Evolutionary conservation across 2,329 filamentous ascomycete genomes (phyloP), one percentile per base, ranked within the genome.

Genomic region (Xylariaceae sp.): DNA sequence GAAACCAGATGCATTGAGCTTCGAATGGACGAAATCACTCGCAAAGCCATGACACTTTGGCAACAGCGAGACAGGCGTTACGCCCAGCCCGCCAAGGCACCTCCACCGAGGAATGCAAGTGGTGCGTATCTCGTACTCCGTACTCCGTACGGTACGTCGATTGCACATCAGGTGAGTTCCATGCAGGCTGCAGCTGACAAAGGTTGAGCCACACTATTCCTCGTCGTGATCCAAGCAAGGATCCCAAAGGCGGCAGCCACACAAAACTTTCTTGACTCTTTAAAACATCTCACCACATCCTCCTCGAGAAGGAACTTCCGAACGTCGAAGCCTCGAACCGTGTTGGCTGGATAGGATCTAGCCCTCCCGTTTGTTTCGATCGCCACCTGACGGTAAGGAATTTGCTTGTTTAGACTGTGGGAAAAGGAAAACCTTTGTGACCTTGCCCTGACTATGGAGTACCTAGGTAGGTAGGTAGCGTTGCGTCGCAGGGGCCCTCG

Each of bases 401-500:
- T 30, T 29, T 35, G 35, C 34, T 23, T 37, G 29, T 40, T 29
- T 29, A 29, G 28, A 34, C 31, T 39, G 24, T 15, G 26, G 32
- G 16, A 13, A 8, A 6, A 6, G n/a, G n/a, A n/a, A n/a, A 27
- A 40, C 19, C 28, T 40, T 39, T 30, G 36, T 29, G 33, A 38
- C 34, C 30, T 35, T 43, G 36, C 35, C 36, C 30, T n/a, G n/a
- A n/a, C n/a, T n/a, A n/a, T n/a, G n/a, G n/a, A n/a, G n/a, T n/a
- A n/a, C n/a, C n/a, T n/a, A n/a, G n/a, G n/a, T n/a, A n/a, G n/a
- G n/a, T n/a, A 32, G 15, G n/a, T 33, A 17, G 19, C 21, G 42
- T 44, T 45, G 39, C 38, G 38, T 44, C 47, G 47, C 32, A 39
- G 37, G 32, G 32, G 13, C 12, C 29, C 23, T 37, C 33, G 40